Percentiles rank a stretch among this genome's conserved stretches.
Evolutionary conservation across 1,139 yeast species (phyloP).

Genomic region (Candida pseudocylindracea): DNA sequence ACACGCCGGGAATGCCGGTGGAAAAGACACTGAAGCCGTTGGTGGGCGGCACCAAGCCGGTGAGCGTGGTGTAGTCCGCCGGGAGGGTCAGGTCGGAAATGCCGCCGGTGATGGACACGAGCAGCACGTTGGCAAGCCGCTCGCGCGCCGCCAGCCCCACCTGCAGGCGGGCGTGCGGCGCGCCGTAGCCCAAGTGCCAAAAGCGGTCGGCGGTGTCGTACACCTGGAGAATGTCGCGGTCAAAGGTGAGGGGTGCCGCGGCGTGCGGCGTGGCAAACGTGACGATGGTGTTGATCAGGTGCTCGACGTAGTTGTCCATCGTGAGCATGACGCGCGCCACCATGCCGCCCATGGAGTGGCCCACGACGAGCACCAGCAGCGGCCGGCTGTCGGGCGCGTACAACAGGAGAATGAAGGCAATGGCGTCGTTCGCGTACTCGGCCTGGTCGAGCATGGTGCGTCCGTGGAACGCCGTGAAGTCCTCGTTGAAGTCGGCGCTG

Average conservation of each 20-base stretch:
- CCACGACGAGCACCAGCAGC: slow-evolving; percentile 54
- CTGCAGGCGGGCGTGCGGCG: not conserved
- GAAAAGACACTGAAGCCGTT: slow-evolving; percentile 76
- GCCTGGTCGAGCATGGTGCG: slow-evolving; percentile 86
- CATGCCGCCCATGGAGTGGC: slow-evolving; percentile 96
- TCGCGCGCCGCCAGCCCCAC: slow-evolving; percentile 9
- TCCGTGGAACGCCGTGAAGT: slow-evolving; percentile 92
- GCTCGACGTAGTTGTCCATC: slow-evolving; percentile 48
- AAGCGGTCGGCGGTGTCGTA: slow-evolving; percentile 58
- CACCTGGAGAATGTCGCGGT: slow-evolving; percentile 59
- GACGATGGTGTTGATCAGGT: slow-evolving; percentile 61
- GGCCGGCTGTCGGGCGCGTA: slow-evolving; percentile 29
- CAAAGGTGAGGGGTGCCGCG: slow-evolving; percentile 89
- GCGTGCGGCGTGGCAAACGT: slow-evolving; percentile 90
- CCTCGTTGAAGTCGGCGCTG: slow-evolving; percentile 87
- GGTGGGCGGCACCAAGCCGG: slow-evolving; percentile 42
- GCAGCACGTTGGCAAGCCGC: slow-evolving; percentile 25
- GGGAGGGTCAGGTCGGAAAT: slow-evolving; percentile 64
- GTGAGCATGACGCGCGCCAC: slow-evolving; percentile 70
- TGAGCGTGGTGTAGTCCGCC: slow-evolving; percentile 74
- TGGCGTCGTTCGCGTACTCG: slow-evolving; percentile 77
- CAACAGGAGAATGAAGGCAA: slow-evolving; percentile 46
- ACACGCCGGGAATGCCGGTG: slow-evolving; percentile 72
- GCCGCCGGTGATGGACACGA: slow-evolving; percentile 86
- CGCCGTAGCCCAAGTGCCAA: slow-evolving; percentile 21